Evolutionary conservation across 1,284 basidiomycete species (phyloP).

Genomic region (Sutorius eximius): DNA sequence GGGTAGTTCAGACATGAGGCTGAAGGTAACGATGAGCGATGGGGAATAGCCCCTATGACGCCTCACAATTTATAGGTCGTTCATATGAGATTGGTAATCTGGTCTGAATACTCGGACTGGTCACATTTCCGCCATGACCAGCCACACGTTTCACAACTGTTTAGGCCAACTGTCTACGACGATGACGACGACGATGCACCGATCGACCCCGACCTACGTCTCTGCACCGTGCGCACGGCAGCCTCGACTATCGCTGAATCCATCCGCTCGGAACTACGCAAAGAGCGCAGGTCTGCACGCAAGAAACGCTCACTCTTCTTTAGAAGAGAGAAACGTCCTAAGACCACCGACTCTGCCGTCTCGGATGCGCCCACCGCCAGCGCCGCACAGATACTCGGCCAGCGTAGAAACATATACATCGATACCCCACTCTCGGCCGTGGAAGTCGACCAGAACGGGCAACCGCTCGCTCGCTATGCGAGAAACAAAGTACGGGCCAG

Average conservation of each 20-base stretch:
- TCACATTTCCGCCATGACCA: too few relatives aligned
- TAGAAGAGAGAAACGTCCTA: constrained; percentile 48
- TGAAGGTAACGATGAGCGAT: too few relatives aligned
- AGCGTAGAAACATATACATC: constrained; percentile 78
- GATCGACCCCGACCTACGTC: constrained; percentile 82
- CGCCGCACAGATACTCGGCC: constrained; percentile 44
- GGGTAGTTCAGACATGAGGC: too few relatives aligned
- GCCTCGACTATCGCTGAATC: constrained; percentile 87
- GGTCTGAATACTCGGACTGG: too few relatives aligned
- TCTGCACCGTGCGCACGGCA: constrained; percentile 87
- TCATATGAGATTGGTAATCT: too few relatives aligned
- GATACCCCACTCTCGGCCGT: constrained; percentile 65
- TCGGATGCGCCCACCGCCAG: constrained; percentile 16
- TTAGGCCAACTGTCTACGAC: too few relatives aligned
- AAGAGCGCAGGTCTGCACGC: constrained; percentile 58
- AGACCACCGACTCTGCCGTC: constrained; percentile 33
- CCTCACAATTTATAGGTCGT: too few relatives aligned
- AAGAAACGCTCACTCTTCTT: constrained; percentile 63
- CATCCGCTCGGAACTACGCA: constrained; percentile 72
- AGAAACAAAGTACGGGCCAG: constrained; percentile 95
- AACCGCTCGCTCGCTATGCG: constrained; percentile 77
- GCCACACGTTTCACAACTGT: too few relatives aligned
- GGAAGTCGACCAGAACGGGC: constrained; percentile 71
- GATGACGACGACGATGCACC: constrained; percentile 52
- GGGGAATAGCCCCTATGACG: too few relatives aligned